These are phyloP conservation scores for Arabidopsis arenosa DNA, from an alignment of 345 rosid species.

Conservation along the genomic window DNA sequence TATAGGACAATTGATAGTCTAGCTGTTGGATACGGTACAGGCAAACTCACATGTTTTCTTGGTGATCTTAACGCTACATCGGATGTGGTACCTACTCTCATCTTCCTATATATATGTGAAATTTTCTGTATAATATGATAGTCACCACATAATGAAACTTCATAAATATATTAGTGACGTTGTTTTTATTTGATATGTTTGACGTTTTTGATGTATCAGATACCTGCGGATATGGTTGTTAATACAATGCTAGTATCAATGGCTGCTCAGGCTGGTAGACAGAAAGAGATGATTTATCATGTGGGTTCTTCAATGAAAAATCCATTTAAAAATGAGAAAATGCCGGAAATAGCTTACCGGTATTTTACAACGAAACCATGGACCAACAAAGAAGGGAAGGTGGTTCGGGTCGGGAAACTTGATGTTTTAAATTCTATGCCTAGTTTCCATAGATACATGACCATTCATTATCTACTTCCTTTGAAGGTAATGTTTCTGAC, in stretches of 20 bases:
- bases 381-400: conserved; percentile 80
- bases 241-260: conserved; percentile 64
- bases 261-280: conserved; percentile 52
- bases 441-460: conserved; percentile 79
- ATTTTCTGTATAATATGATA: neutral
- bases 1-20: conserved; percentile 87
- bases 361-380: conserved; percentile 78
- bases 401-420: conserved; percentile 55
- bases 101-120: neutral
- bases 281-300: conserved; percentile 58
- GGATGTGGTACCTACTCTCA: conserved; percentile 60
- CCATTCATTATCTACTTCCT: conserved; percentile 58
- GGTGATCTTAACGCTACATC: conserved; percentile 58
- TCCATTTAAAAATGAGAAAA: conserved; percentile 48
- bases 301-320: conserved; percentile 70
- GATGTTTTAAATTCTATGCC: conserved; percentile 59
- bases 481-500: conserved; percentile 58
- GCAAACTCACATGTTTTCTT: conserved; percentile 74
- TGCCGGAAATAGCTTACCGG: conserved; percentile 51
- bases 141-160: neutral
- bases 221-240: conserved; percentile 93
- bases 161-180: neutral
- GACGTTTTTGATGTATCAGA: conserved; percentile 41
- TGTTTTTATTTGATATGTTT: neutral
- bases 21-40: conserved; percentile 73